Evolutionary conservation across 2,329 filamentous ascomycete species (phyloP), one percentile per base, ranked within the genome.

Genomic region (Celoporthe dispersa): DNA sequence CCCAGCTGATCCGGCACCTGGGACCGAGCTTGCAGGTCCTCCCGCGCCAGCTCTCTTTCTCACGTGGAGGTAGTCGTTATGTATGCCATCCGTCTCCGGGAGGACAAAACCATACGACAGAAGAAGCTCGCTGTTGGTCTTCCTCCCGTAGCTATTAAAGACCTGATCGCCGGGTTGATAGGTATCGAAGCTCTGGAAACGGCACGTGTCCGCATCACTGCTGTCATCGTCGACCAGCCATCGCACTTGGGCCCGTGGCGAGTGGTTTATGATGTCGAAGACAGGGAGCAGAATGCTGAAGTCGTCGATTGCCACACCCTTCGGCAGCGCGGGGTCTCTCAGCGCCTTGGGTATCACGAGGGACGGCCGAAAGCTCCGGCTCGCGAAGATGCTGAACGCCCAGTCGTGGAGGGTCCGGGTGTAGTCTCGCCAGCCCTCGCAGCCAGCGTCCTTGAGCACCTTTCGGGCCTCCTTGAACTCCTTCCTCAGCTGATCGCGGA

Each of bases 181-280:
- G 1, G 74, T 71, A 68, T 82, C 80, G 25, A 76, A 77, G 11
- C 83, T 82, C 22, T 78, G 75, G 12, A 90, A 80, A 11, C 77
- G 79, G 70, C 86, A 88, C 28, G 73, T 62, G 19, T 73, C 73
- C 3, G 74, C 71, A 9, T 80, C 75, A 14, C 84, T 79, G 31
- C 84, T 78, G 2, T 84, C 81, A 33, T 85, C 82, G 3, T 67
- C 67, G 12, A 65, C 70, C 37, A 48, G 25, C 91, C 91, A 94
- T 57, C 83, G 79, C 0, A 90, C 85, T 57, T 84, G 80, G 0
- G 89, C 85, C 28, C 85, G 80, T 63, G 90, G 89, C 66, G 87
- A 86, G 76, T 94, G 92, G 75, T 94, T 94, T 14, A 88, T 88
- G 37, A 94, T 84, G 76, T 94, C 92, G 69, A 93, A 86, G 3